Base-by-base conservation (phyloP, 2,329 filamentous ascomycete species). In the Alternaria arborescens region DNA sequence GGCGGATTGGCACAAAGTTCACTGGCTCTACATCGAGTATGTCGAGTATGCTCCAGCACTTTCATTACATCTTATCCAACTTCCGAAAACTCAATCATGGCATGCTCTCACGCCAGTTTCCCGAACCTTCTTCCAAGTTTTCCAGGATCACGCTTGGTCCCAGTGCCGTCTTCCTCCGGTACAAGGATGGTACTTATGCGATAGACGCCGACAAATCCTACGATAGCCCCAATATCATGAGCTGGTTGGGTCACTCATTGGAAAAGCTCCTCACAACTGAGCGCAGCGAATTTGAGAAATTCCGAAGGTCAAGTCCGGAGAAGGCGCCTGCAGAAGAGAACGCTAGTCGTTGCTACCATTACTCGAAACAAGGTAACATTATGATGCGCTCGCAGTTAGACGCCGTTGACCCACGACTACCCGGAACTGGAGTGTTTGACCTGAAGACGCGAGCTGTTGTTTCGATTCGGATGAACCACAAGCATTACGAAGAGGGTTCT, bases 21-120 rank as follows among this genome's bases (percentile, higher is more conserved):
- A 90, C 93, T 11, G 95, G 95, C 10, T 99, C 95, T 12, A 98
- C 95, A 0, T 99, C 95, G 2, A 98, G 94, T 79, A 97, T 97
- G 93, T 97, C 94, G 1, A 84, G 89, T 3, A 88, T 91, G 52
- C 83, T 99, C 44, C 87, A 90, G 2, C 96, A 99, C 71, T 97
- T 99, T 73, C 95, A 99, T 77, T 98, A 89, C 72, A 85, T 99
- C 3, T 84, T 99, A 10, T 98, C 94, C 0, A 82, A 85, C 7
- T 98, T 93, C 91, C 88, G 96, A 54, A 82, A 83, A 3, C 83
- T 97, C 61, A 91, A 92, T 61, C 80, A 87, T 16, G 77, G 80
- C 0, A 87, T 87, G 72, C 75, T 97, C 1, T 94, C 93, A 0
- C 86, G 86, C 52, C 82, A 82, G 0, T 94, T 97, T 42, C 71